A percentile compares a stretch with the other conserved stretches of the same genome.
phyloP scores from a whole-genome alignment of 257 asterid genomes.

The Solanum sparsipilum region DNA sequence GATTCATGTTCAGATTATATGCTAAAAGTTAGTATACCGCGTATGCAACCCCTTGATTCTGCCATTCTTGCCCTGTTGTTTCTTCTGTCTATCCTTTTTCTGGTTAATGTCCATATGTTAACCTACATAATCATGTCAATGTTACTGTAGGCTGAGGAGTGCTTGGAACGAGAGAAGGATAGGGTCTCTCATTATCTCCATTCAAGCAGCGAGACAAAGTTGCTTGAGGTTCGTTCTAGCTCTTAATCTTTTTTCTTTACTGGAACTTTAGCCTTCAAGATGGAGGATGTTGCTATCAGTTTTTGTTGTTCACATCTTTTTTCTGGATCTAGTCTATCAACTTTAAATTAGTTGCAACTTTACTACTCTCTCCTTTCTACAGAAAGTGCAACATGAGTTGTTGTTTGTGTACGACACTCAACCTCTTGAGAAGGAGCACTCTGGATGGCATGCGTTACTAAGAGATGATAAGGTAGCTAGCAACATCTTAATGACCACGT shows the following conservation, averaged over 20 bases:
- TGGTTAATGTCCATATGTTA: background rate
- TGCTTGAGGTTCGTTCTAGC: conserved; percentile 78
- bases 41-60: background rate
- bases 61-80: background rate
- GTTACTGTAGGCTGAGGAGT: conserved; percentile 72
- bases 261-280: background rate
- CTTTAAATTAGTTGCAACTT: background rate
- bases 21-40: conserved; percentile 46
- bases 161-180: conserved; percentile 73
- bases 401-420: conserved; percentile 87
- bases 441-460: conserved; percentile 92
- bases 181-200: conserved; percentile 92
- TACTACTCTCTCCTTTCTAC: background rate
- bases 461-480: conserved; percentile 81
- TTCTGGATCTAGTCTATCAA: background rate
- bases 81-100: background rate
- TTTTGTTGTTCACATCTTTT: background rate
- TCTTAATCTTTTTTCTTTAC: background rate
- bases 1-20: conserved; percentile 98
- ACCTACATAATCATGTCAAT: background rate
- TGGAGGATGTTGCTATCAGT: background rate
- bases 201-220: conserved; percentile 84
- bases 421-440: conserved; percentile 93
- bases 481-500: background rate
- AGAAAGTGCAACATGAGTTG: conserved; percentile 88